Conservation (phyloP, 306 rosid species). For the Sicyos edulis region DNA sequence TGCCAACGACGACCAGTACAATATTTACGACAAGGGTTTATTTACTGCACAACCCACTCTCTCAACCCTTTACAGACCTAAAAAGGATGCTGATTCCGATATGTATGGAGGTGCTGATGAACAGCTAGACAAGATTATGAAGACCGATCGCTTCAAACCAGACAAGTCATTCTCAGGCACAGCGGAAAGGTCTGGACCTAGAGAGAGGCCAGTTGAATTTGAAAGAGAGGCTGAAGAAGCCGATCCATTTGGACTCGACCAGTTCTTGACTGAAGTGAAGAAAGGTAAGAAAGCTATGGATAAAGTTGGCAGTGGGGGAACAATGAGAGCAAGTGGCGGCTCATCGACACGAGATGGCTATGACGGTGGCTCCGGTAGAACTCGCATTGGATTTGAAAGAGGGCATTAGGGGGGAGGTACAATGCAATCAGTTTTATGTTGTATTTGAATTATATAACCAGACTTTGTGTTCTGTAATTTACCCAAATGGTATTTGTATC, state of each 20-base stretch:
- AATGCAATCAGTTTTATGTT: background rate
- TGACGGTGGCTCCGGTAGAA: conserved; percentile 74
- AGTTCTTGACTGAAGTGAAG: conserved; percentile 74
- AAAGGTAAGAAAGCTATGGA: conserved; percentile 79
- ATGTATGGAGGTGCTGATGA: conserved; percentile 79
- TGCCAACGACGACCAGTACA: conserved; percentile 82
- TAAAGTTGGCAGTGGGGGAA: conserved; percentile 66
- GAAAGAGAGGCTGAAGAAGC: conserved; percentile 76
- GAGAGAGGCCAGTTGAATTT: conserved; percentile 81
- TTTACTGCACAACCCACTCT: conserved; percentile 77
- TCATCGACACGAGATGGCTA: conserved; percentile 65
- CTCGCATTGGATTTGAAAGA: conserved; percentile 79
- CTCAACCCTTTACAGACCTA: conserved; percentile 78
- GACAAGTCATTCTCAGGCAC: conserved; percentile 69
- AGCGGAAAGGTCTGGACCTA: conserved; percentile 60
- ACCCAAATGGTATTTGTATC: background rate
- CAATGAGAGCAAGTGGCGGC: conserved; percentile 87
- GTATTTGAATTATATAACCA: conserved; percentile 3
- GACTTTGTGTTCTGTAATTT: background rate
- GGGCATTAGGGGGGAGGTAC: conserved; percentile 36
- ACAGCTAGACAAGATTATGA: conserved; percentile 87
- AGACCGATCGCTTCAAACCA: conserved; percentile 83
- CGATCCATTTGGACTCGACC: conserved; percentile 91
- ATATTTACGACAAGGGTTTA: conserved; percentile 78
- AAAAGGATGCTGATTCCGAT: conserved; percentile 70